These are phyloP conservation scores for Aspergillus unguis DNA, from an alignment of 2,329 filamentous ascomycete genomes.

Conservation along the genomic window DNA sequence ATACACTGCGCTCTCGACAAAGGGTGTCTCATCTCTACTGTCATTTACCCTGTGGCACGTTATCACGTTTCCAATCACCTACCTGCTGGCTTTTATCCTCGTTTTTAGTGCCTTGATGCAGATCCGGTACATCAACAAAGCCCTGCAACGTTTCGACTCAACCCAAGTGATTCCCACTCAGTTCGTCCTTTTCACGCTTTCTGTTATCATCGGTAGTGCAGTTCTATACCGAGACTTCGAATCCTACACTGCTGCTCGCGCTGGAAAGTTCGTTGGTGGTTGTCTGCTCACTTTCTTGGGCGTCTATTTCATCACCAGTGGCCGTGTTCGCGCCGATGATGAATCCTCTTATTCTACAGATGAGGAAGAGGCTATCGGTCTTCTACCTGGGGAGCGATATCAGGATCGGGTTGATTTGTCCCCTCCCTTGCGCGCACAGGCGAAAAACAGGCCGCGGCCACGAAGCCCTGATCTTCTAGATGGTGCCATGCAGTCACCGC, in stretches of 20 bases:
- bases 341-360: conserved; percentile 64
- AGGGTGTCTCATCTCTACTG: conserved; percentile 91
- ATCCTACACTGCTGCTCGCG: conserved; percentile 68
- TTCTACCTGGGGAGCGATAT: conserved; percentile 38
- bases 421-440: conserved; percentile 17
- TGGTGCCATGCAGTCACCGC: conserved; percentile 26
- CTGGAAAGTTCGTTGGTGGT: conserved; percentile 81
- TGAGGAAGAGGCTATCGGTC: conserved; percentile 54
- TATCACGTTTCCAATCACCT: conserved; percentile 88
- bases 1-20: conserved; percentile 95
- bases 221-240: conserved; percentile 95
- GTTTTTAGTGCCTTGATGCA: conserved; percentile 88
- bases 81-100: conserved; percentile 75
- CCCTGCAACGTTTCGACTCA: conserved; percentile 88
- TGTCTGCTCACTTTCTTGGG: conserved; percentile 91
- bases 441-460: conserved; percentile 18
- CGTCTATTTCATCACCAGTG: conserved; percentile 95
- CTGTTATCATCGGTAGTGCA: conserved; percentile 90
- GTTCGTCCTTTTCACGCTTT: conserved; percentile 94
- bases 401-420: conserved; percentile 34
- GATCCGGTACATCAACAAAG: conserved; percentile 91
- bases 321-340: conserved; percentile 58
- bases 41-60: conserved; percentile 86
- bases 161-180: conserved; percentile 98
- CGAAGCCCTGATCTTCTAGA: conserved; percentile 14